These are phyloP conservation scores for Trichothecium roseum DNA, from an alignment of 2,329 filamentous ascomycete species.

Conservation along the genomic window DNA sequence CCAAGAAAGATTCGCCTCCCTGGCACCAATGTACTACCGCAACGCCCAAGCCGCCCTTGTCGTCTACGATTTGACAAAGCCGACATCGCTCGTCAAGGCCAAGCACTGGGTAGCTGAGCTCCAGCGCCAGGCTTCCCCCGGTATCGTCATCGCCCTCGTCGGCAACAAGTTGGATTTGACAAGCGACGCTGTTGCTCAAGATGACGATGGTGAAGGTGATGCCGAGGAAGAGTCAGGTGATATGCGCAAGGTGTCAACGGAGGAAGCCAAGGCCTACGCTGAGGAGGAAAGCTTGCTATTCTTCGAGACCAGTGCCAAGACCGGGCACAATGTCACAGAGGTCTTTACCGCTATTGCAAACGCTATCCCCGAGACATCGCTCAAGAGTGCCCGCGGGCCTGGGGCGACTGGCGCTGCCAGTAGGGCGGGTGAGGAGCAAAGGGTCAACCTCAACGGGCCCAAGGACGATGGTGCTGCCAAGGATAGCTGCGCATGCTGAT, in stretches of 20 bases:
- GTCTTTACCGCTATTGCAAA: conserved; percentile 98
- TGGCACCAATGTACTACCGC: conserved; percentile 99
- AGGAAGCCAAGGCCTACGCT: conserved; percentile 85
- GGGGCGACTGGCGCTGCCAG: conserved; percentile 49
- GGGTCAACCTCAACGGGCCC: conserved; percentile 73
- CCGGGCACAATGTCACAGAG: conserved; percentile 84
- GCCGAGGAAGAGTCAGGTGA: conserved; percentile 57
- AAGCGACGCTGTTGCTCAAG: conserved; percentile 39
- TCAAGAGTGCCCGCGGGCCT: conserved; percentile 77
- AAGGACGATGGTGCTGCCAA: conserved; percentile 61
- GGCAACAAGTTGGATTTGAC: conserved; percentile 95
- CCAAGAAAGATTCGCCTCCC: conserved; percentile 91
- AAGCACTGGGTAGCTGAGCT: conserved; percentile 99
- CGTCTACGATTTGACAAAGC: conserved; percentile 97
- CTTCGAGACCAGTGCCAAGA: conserved; percentile 98
- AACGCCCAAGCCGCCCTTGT: conserved; percentile 96
- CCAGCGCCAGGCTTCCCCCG: conserved; percentile 88
- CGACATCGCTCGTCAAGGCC: conserved; percentile 88
- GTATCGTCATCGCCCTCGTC: conserved; percentile 93
- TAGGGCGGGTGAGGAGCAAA: conserved; percentile 54
- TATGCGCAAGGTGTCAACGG: conserved; percentile 79
- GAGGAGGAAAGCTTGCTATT: conserved; percentile 91
- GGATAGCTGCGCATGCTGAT: conserved; percentile 80
- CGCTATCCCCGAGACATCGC: conserved; percentile 89
- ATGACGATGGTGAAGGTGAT: conserved; percentile 40